Evolutionary conservation across 1,284 basidiomycete species (phyloP), one percentile per base, ranked within the genome.

Genomic region (Moesziomyces globuligerus): DNA sequence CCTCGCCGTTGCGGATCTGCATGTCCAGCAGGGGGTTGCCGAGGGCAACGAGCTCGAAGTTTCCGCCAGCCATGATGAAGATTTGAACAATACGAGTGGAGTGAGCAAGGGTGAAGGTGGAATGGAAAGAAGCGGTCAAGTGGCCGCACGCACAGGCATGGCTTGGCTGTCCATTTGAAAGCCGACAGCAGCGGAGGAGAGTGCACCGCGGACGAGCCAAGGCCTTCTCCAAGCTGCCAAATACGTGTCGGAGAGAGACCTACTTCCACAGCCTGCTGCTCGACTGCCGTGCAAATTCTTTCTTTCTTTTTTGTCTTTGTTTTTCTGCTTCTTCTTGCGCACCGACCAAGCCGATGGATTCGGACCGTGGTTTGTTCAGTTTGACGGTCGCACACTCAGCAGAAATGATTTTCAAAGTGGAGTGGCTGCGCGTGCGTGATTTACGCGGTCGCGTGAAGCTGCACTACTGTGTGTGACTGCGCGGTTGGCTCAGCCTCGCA

Each of bases 1-100:
- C 86, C 82, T 94, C 91, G 53, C 91, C 93, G 72, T 93, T 75
- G 69, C 79, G 80, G 71, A 84, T 76, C 72, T 83, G 82, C 82
- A 85, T 84, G 76, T 83, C 83, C 36, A 83, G 78, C 48, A 83
- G 76, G 7, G 81, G 81, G 65, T 82, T 82, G 67, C 81, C 81
- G 26, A 82, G 44, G 3, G 80, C 80, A 36, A 82, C 78, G 29
- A 82, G 74, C 57, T 81, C 80, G 48, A 75, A 74, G 56, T 78
- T 74, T 65, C 70, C 70, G 45, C 65, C 65, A 26, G 70, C 51
- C 70, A 72, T 72, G 44, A 17, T 71, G 8, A 29, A 20, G 7
- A 28, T 17, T 25, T 18, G 28, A 13, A n/a, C 6, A 3, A 5
- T 32, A 4, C 20, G 29, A 7, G 25, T 45, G 42, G 24, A 8